Conservation (phyloP, 495 filamentous ascomycete genomes). For the Cladorrhinum samala region DNA sequence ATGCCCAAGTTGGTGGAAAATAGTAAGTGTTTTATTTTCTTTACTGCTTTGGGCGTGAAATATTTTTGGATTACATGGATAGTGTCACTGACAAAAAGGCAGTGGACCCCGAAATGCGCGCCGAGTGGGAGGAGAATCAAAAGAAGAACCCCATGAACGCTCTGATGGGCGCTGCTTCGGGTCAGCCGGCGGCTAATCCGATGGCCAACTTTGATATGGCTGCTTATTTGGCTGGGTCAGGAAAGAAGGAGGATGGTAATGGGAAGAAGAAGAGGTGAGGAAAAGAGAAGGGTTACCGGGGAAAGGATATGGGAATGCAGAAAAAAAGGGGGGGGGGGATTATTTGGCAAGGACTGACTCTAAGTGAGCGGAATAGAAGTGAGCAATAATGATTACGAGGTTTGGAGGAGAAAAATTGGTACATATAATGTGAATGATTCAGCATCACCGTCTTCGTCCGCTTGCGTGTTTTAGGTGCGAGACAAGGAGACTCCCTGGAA, state of each 20-base stretch:
- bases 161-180: slow-evolving; percentile 40
- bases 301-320: background rate
- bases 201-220: slow-evolving; percentile 80
- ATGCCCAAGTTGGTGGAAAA: slow-evolving; percentile 94
- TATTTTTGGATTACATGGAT: too few species aligned
- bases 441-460: too few species aligned
- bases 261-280: slow-evolving; percentile 17
- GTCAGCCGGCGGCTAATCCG: slow-evolving; percentile 34
- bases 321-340: background rate
- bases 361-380: background rate
- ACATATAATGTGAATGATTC: background rate
- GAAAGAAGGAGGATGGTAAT: slow-evolving; percentile 21
- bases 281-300: slow-evolving; percentile 17
- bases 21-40: slow-evolving; percentile 54
- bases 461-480: too few species aligned
- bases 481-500: too few species aligned
- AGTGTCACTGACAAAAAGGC: too few species aligned
- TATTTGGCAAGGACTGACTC: background rate
- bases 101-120: slow-evolving; percentile 94
- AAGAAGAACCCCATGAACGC: slow-evolving; percentile 61
- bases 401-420: background rate
- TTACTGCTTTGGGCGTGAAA: too few species aligned
- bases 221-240: slow-evolving; percentile 63
- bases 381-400: too few species aligned
- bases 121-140: slow-evolving; percentile 87